Conservation (phyloP, 345 rosid species). For the Combretum micranthum region DNA sequence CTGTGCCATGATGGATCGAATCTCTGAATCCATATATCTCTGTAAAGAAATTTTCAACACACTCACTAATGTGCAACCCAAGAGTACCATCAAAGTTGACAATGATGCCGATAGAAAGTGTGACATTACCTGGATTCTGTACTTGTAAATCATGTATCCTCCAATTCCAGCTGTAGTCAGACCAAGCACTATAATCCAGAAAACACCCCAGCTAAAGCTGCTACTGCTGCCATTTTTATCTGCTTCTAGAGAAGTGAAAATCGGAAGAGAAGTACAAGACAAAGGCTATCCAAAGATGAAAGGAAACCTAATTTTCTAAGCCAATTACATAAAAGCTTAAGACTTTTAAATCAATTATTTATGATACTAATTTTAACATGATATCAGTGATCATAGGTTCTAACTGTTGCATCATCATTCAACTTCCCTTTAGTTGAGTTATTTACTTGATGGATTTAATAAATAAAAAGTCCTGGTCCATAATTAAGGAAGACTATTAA, state of each 20-base stretch:
- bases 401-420: background rate
- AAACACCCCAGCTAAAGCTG: conserved; percentile 53
- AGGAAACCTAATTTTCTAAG: background rate
- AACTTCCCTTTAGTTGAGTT: too few species aligned
- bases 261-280: background rate
- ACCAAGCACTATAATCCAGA: conserved; percentile 66
- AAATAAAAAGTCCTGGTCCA: background rate
- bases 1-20: conserved; percentile 90
- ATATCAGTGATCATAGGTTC: conserved; percentile 1
- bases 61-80: background rate
- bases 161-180: conserved; percentile 55
- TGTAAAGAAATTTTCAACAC: conserved; percentile 17
- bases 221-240: conserved; percentile 45
- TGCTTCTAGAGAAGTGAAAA: too few species aligned
- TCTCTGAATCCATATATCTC: conserved; percentile 95
- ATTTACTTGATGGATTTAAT: background rate
- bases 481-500: background rate
- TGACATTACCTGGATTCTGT: conserved; percentile 77
- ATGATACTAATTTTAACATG: too few species aligned
- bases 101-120: background rate
- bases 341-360: background rate
- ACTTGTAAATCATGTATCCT: conserved; percentile 80
- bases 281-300: background rate
- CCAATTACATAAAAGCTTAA: background rate
- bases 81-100: background rate